A percentile compares a stretch with the other conserved stretches of the same genome.
phyloP scores from a whole-genome alignment of 2,329 filamentous ascomycete species.

The Penicillium polonicum region DNA sequence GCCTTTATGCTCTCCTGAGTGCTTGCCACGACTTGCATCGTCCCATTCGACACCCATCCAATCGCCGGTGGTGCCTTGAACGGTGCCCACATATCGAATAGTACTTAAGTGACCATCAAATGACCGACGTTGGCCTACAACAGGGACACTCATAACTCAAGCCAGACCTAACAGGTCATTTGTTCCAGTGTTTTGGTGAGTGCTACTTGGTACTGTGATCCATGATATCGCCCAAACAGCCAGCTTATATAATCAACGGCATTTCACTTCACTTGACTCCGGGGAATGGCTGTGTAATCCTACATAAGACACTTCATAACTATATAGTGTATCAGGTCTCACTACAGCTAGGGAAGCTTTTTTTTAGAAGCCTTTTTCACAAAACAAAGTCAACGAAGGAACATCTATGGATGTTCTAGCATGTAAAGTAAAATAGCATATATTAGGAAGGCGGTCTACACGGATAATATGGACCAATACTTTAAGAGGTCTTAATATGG shows the following conservation, averaged over 20 bases:
- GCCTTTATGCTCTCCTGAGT: conserved; percentile 79
- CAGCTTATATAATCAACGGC: conserved; percentile 28
- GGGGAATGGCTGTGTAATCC: neutral
- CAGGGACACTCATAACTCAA: conserved; percentile 7
- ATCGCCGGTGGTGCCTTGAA: conserved; percentile 70
- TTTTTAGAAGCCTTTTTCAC: neutral
- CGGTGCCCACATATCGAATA: conserved; percentile 75
- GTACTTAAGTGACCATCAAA: conserved; percentile 78
- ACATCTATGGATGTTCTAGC: neutral
- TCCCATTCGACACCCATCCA: conserved; percentile 99
- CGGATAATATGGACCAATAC: neutral
- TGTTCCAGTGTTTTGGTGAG: neutral
- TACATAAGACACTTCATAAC: neutral
- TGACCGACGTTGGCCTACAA: conserved; percentile 72
- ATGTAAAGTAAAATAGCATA: neutral
- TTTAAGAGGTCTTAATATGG: neutral
- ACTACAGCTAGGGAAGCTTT: neutral
- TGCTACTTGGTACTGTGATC: conserved; percentile 1
- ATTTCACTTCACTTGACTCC: neutral
- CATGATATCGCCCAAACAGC: conserved; percentile 1
- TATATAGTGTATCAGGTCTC: too few relatives aligned
- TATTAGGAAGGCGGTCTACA: neutral
- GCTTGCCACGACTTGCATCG: conserved; percentile 79
- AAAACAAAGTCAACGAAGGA: neutral
- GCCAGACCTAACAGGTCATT: neutral